phyloP scores from a whole-genome alignment of 2,329 filamentous ascomycete species.

The Diaporthe batatas region DNA sequence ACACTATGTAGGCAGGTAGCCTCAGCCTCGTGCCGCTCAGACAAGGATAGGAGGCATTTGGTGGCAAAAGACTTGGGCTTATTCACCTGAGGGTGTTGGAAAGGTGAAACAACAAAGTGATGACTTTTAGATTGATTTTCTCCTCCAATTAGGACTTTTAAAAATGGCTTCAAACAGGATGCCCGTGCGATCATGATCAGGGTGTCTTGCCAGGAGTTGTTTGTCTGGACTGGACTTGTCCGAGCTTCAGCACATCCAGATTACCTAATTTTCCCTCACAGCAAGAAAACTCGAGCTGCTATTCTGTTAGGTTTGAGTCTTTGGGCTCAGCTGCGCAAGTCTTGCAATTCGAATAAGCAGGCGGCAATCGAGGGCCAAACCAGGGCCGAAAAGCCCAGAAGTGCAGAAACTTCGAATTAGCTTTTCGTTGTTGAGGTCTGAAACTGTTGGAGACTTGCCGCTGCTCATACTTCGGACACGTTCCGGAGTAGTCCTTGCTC shows the following conservation, averaged over 20 bases:
- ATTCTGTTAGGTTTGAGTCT: neutral
- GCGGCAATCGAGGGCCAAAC: neutral
- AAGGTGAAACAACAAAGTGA: neutral
- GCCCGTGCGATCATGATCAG: too few relatives aligned
- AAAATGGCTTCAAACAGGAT: neutral
- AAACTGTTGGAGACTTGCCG: neutral
- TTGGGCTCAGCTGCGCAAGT: constrained; percentile 3
- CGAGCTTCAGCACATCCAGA: neutral
- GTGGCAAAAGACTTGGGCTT: neutral
- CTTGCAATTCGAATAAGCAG: constrained; percentile 7
- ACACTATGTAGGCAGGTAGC: too few relatives aligned
- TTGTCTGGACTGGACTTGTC: neutral
- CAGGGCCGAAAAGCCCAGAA: neutral
- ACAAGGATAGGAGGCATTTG: too few relatives aligned
- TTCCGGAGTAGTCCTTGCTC: neutral
- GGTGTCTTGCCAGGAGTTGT: neutral
- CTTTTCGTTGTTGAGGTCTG: neutral
- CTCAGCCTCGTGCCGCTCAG: too few relatives aligned
- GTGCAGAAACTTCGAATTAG: neutral
- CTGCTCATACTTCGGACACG: too few relatives aligned
- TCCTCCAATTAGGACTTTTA: too few relatives aligned
- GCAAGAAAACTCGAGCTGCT: too few relatives aligned
- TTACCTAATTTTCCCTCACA: neutral
- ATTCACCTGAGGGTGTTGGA: neutral
- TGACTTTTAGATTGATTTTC: neutral